Conservation (phyloP, 2,329 filamentous ascomycete species). For the Alternaria solani region DNA sequence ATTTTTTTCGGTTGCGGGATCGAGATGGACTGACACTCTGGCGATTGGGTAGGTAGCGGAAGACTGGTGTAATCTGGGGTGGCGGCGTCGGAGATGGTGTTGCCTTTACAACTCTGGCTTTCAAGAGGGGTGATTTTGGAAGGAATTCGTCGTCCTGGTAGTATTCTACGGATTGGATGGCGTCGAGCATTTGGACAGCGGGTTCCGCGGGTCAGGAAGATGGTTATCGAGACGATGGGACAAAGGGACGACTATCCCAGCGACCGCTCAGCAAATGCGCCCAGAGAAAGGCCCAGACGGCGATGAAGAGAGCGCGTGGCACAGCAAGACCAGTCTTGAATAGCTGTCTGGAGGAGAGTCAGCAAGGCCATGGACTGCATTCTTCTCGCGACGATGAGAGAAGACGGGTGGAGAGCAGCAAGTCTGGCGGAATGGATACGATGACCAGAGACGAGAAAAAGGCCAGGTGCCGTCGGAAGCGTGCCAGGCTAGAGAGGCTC, state of each 20-base stretch:
- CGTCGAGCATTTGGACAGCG: conserved; percentile 30
- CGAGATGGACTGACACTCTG: conserved; percentile 53
- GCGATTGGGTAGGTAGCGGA: conserved; percentile 20
- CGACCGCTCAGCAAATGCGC: conserved; percentile 32
- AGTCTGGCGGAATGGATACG: neutral
- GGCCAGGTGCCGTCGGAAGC: conserved; percentile 20
- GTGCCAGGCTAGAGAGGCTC: conserved; percentile 24
- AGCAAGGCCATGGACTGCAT: conserved; percentile 37
- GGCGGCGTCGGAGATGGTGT: conserved; percentile 61
- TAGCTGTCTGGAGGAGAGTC: conserved; percentile 36
- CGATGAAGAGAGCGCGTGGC: conserved; percentile 28
- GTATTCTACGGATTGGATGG: conserved; percentile 40
- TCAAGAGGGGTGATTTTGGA: conserved; percentile 54
- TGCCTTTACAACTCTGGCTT: conserved; percentile 51
- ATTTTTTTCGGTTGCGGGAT: conserved; percentile 56
- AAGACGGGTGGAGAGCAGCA: neutral
- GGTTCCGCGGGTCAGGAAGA: neutral
- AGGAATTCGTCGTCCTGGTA: conserved; percentile 61
- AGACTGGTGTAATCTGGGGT: conserved; percentile 43
- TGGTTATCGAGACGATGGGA: conserved; percentile 6
- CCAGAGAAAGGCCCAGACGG: conserved; percentile 24
- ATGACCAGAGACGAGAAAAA: conserved; percentile 12
- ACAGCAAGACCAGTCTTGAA: conserved; percentile 31
- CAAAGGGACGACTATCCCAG: conserved; percentile 26
- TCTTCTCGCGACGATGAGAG: conserved; percentile 16